These are phyloP conservation scores for Medicago ruthenica DNA, from an alignment of 306 rosid genomes.

Conservation along the genomic window DNA sequence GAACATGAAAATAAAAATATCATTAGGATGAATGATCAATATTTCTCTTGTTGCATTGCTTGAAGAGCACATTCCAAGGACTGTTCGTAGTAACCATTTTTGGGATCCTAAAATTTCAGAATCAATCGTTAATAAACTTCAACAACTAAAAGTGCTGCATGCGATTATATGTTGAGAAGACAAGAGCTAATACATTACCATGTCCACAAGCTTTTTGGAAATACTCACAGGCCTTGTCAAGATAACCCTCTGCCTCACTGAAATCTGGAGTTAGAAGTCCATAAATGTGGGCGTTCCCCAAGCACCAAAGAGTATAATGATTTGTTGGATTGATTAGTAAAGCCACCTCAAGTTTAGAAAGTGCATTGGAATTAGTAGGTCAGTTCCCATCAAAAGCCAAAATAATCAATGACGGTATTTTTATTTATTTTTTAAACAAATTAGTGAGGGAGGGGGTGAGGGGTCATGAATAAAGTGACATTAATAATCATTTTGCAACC, in stretches of 20 bases:
- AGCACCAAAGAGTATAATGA: slow-evolving; percentile 74
- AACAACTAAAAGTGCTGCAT: not conserved
- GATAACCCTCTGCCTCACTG: slow-evolving; percentile 62
- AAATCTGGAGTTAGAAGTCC: slow-evolving; percentile 70
- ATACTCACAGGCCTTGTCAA: slow-evolving; percentile 65
- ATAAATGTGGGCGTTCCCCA: slow-evolving; percentile 68
- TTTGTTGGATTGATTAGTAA: slow-evolving; percentile 58
- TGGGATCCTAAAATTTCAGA: slow-evolving; percentile 69
- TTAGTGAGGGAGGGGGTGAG: no score
- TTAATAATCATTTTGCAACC: no score
- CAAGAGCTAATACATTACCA: slow-evolving; percentile 48
- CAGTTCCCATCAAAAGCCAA: slow-evolving; percentile 10
- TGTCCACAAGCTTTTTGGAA: slow-evolving; percentile 63
- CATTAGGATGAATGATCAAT: slow-evolving; percentile 17
- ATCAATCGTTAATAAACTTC: slow-evolving; percentile 33
- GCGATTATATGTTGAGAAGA: not conserved
- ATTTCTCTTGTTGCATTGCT: slow-evolving; percentile 49
- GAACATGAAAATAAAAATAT: slow-evolving; percentile 9
- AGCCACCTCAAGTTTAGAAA: slow-evolving; percentile 80
- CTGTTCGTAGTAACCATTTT: slow-evolving; percentile 69
- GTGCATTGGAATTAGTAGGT: slow-evolving; percentile 46
- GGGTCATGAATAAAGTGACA: no score
- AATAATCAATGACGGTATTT: not conserved
- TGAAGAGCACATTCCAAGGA: slow-evolving; percentile 67
- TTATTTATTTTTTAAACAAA: no score